phyloP scores from a whole-genome alignment of 1,139 yeast species.

The Scheffersomyces quercinus region DNA sequence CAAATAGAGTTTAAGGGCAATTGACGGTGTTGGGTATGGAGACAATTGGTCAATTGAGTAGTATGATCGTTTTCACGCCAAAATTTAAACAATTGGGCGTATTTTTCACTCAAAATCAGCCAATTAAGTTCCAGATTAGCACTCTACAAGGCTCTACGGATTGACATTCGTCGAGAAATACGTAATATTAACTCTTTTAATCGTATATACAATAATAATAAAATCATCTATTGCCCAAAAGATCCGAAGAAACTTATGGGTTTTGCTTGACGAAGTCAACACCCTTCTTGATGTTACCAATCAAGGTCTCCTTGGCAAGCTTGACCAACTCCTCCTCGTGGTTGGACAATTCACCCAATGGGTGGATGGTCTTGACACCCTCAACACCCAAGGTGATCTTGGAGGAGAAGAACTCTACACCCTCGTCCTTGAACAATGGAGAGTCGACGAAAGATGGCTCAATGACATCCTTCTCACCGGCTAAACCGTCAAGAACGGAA shows the following conservation, averaged over 20 bases:
- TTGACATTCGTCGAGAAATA: not conserved
- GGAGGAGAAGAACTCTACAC: constrained; percentile 61
- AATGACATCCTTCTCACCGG: constrained; percentile 49
- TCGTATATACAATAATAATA: not conserved
- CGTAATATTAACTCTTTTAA: constrained; percentile 3
- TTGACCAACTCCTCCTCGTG: constrained; percentile 60
- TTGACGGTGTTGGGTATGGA: too few relatives aligned
- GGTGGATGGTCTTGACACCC: constrained; percentile 60
- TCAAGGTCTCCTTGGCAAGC: constrained; percentile 57
- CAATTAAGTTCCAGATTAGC: too few relatives aligned
- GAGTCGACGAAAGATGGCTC: constrained; percentile 55
- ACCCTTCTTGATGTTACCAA: constrained; percentile 60
- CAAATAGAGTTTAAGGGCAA: too few relatives aligned
- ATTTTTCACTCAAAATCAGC: too few relatives aligned
- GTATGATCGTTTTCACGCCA: too few relatives aligned
- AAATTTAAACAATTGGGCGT: too few relatives aligned
- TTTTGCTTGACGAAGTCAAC: constrained; percentile 54
- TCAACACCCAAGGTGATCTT: constrained; percentile 60
- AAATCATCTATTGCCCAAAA: not conserved
- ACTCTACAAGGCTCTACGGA: too few relatives aligned
- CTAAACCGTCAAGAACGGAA: constrained; percentile 57
- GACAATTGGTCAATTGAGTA: too few relatives aligned
- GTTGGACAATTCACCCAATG: constrained; percentile 51
- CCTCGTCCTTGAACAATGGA: constrained; percentile 39
- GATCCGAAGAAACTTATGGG: constrained; percentile 31